These are phyloP conservation scores for Arabidopsis lyrata DNA, from an alignment of 441 rosid species.

Conservation along the genomic window DNA sequence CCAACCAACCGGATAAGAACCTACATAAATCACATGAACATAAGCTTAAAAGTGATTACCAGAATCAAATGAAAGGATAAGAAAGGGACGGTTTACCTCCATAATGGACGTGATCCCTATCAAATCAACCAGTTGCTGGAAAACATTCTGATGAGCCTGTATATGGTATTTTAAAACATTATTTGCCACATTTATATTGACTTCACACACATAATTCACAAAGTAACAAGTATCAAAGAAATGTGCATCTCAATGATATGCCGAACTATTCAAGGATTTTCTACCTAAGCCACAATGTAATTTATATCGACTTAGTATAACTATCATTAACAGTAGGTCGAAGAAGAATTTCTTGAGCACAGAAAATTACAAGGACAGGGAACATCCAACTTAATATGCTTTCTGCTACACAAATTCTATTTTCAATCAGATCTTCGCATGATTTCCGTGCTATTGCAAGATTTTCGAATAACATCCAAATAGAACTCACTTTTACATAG, in stretches of 20 bases:
- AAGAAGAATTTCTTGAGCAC: background rate
- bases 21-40: conserved; percentile 50
- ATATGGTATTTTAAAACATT: conserved; percentile 36
- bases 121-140: conserved; percentile 86
- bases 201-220: conserved; percentile 24
- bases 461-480: conserved; percentile 22
- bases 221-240: conserved; percentile 27
- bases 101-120: conserved; percentile 96
- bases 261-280: conserved; percentile 14
- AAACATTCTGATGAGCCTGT: conserved; percentile 90
- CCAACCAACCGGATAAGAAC: conserved; percentile 95
- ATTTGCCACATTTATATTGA: conserved; percentile 13
- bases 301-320: background rate
- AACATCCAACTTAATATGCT: conserved; percentile 2
- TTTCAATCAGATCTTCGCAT: conserved; percentile 9
- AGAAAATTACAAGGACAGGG: conserved; percentile 18
- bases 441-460: conserved; percentile 4
- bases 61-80: conserved; percentile 20
- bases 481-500: conserved; percentile 49
- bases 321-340: background rate
- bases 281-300: background rate
- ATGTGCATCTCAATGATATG: conserved; percentile 5
- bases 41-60: conserved; percentile 21
- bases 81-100: conserved; percentile 65
- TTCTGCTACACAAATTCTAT: conserved; percentile 11